Base-by-base conservation (phyloP, 129 eudicot species). In the Chrysanthemum seticuspe region DNA sequence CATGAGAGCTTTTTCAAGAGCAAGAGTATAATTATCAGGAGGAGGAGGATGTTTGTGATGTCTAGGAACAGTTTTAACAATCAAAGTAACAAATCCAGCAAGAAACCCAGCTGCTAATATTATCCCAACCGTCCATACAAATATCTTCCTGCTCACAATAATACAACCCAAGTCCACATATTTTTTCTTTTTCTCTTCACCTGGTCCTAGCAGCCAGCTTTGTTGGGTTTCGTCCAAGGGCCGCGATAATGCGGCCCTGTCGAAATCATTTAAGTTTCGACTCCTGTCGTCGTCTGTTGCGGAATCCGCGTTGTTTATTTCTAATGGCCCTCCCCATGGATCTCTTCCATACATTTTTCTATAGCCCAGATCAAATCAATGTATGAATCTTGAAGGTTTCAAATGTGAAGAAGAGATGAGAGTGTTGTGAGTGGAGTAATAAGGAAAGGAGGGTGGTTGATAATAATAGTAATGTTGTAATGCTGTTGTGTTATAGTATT, bases 311-410 rank as follows among this genome's bases (percentile, higher is more conserved):
- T 89, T 85, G 69, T 76, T 79, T 57, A 90, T 87, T 76, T 90
- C 97, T 54, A 90, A 71, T 18, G 94, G 80, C 51, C 94, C 97
- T 5, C 94, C 97, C 97, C 97, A 90, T 23, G 91, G 89, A 80
- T 90, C 94, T 70, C 94, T 70, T 11, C 91, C 95, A 70, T 87
- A 87, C 97, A 90, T 71, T 10, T 56, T 55, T 29, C 0, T 21
- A 21, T 21, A 21, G 8, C 52, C 70, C 68, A 57, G 74, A 67
- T 47, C 59, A 56, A 68, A 76, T 67, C n/a, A 47, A 58, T 58
- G 49, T 62, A n/a, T 55, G 44, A 31, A 34, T 27, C 7, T 57
- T 25, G 48, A 13, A 29, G 62, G 54, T 13, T 74, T 63, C 51
- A 57, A 19, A 48, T 73, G 65, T 12, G 79, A 15, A 31, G 23